Evolutionary conservation across 1,139 yeast genomes (phyloP).

Genomic region (Nakaseomyces bracarensis): DNA sequence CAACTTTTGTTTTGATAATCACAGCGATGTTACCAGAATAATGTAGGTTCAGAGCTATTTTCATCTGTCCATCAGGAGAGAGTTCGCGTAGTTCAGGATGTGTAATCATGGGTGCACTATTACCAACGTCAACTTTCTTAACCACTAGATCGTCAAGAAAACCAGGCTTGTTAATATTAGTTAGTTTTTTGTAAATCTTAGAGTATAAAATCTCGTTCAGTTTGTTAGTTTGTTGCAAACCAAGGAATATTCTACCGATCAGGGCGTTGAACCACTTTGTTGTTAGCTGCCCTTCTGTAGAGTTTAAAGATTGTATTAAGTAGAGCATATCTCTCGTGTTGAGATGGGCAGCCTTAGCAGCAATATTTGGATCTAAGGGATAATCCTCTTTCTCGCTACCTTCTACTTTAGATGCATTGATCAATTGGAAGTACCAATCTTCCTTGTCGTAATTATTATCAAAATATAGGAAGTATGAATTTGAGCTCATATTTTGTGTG

Average conservation of each 20-base stretch:
- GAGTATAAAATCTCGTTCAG: constrained; percentile 50
- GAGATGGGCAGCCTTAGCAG: constrained; percentile 69
- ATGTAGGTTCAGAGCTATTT: constrained; percentile 50
- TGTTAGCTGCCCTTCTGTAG: constrained; percentile 74
- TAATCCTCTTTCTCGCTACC: constrained; percentile 8
- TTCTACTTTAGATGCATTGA: constrained; percentile 57
- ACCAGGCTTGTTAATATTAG: constrained; percentile 77
- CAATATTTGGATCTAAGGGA: constrained; percentile 39
- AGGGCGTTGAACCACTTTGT: constrained; percentile 88
- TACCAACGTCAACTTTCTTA: constrained; percentile 65
- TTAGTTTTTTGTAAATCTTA: constrained; percentile 61
- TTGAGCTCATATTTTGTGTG: constrained; percentile 10
- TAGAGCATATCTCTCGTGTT: constrained; percentile 63
- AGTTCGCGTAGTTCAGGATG: constrained; percentile 62
- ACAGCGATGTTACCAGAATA: constrained; percentile 70
- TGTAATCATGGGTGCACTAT: constrained; percentile 70
- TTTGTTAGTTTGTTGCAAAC: constrained; percentile 61
- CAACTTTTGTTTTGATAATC: constrained; percentile 71
- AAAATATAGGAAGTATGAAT: constrained; percentile 56
- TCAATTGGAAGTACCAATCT: constrained; percentile 81
- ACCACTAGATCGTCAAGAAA: constrained; percentile 77
- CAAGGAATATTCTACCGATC: constrained; percentile 70
- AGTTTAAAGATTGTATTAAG: constrained; percentile 65
- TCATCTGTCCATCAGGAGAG: constrained; percentile 74
- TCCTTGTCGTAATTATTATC: constrained; percentile 78